These are phyloP conservation scores for Spathaspora sp. DNA, from an alignment of 1,139 yeast species.

Conservation along the genomic window DNA sequence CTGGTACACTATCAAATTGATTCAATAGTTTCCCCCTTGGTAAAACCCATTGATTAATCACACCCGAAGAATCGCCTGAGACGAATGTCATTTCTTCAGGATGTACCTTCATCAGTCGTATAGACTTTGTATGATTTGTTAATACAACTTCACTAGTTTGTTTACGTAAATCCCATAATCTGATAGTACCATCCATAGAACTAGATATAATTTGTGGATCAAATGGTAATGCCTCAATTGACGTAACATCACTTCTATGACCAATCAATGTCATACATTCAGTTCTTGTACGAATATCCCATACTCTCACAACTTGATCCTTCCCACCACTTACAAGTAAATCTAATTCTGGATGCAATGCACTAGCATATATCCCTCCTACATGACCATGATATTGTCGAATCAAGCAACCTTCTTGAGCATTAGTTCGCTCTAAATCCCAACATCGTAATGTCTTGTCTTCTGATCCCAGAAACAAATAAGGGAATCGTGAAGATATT, in stretches of 20 bases:
- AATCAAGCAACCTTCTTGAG: constrained; percentile 51
- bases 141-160: constrained; percentile 49
- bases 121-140: constrained; percentile 83
- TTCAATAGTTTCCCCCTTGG: constrained; percentile 71
- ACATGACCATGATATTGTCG: constrained; percentile 93
- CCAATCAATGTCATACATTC: constrained; percentile 81
- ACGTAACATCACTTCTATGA: constrained; percentile 73
- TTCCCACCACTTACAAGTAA: constrained; percentile 88
- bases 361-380: constrained; percentile 83
- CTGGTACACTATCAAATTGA: constrained; percentile 32
- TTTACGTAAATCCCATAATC: constrained; percentile 75
- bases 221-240: constrained; percentile 62
- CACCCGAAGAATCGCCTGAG: constrained; percentile 78
- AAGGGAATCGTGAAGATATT: constrained; percentile 76
- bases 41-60: constrained; percentile 77
- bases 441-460: constrained; percentile 95
- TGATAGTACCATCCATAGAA: constrained; percentile 80
- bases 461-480: constrained; percentile 88
- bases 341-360: constrained; percentile 84
- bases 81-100: constrained; percentile 71
- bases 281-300: constrained; percentile 87
- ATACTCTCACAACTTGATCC: constrained; percentile 81
- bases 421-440: constrained; percentile 87
- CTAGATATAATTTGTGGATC: constrained; percentile 88
- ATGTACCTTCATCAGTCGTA: constrained; percentile 70